phyloP scores from a whole-genome alignment of 345 rosid genomes.

The Jatropha curcas region DNA sequence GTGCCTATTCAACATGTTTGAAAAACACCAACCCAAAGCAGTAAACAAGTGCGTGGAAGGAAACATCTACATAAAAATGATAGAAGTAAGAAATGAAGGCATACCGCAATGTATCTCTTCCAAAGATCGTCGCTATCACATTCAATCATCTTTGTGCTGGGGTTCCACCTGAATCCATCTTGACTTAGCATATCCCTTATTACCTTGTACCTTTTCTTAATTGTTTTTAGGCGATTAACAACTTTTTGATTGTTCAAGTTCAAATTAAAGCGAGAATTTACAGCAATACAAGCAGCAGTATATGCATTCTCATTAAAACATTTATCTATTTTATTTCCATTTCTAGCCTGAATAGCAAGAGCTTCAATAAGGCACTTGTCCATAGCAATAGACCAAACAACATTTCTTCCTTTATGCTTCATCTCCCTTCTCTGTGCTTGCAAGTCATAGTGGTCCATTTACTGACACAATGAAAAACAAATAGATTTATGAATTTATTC shows the following conservation, averaged over 20 bases:
- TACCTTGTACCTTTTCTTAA: slow-evolving; percentile 80
- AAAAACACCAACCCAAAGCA: slow-evolving; percentile 1
- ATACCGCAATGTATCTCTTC: slow-evolving; percentile 77
- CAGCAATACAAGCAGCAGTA: slow-evolving; percentile 72
- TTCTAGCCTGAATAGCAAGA: slow-evolving; percentile 76
- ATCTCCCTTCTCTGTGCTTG: slow-evolving; percentile 59
- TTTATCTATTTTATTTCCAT: slow-evolving; percentile 77
- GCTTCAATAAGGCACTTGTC: slow-evolving; percentile 88
- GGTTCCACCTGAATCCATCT: slow-evolving; percentile 82
- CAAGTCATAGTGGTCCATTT: slow-evolving; percentile 65
- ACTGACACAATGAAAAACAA: slow-evolving; percentile 32
- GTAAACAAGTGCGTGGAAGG: neutral
- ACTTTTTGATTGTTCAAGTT: slow-evolving; percentile 82
- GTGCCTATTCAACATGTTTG: slow-evolving; percentile 46
- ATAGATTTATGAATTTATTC: slow-evolving; percentile 6
- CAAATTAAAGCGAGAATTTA: slow-evolving; percentile 62
- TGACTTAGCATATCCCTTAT: slow-evolving; percentile 72
- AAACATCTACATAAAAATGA: neutral
- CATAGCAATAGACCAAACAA: slow-evolving; percentile 87
- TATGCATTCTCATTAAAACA: slow-evolving; percentile 81
- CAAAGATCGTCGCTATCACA: slow-evolving; percentile 73
- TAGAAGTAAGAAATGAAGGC: slow-evolving; percentile 15
- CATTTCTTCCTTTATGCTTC: slow-evolving; percentile 88
- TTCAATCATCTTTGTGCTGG: slow-evolving; percentile 63
- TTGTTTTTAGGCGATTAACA: slow-evolving; percentile 81